Conservation (phyloP, 495 filamentous ascomycete genomes). For the Aspergillus ostianus region DNA sequence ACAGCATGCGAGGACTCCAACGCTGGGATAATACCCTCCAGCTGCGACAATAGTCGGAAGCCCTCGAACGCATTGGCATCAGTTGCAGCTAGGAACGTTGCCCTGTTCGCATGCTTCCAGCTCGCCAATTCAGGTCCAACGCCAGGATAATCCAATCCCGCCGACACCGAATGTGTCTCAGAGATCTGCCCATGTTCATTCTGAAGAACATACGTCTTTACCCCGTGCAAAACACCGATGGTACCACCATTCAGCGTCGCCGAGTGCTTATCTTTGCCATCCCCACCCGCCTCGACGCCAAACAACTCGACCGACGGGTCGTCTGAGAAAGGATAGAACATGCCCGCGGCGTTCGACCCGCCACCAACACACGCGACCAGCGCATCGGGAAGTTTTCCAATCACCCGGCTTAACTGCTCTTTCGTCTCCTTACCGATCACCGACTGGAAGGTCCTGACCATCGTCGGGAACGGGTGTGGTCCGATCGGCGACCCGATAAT, state of each 20-base stretch:
- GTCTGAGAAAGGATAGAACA: constrained; percentile 85
- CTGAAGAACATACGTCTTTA: constrained; percentile 84
- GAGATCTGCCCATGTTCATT: constrained; percentile 78
- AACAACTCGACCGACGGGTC: constrained; percentile 75
- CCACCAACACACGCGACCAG: constrained; percentile 91
- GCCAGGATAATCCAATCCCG: constrained; percentile 86
- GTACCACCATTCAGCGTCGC: constrained; percentile 75
- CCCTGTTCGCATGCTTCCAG: constrained; percentile 75
- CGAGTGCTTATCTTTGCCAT: constrained; percentile 72
- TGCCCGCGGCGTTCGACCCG: constrained; percentile 77
- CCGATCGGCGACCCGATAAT: constrained; percentile 96
- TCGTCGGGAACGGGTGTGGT: constrained; percentile 94
- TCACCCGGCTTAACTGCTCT: constrained; percentile 66
- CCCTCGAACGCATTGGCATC: constrained; percentile 81
- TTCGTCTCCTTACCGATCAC: constrained; percentile 90
- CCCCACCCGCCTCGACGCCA: constrained; percentile 85
- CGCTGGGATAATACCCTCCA: constrained; percentile 89
- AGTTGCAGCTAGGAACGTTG: constrained; percentile 80
- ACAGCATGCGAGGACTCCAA: constrained; percentile 84
- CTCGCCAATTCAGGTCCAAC: constrained; percentile 79
- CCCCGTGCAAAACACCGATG: constrained; percentile 87
- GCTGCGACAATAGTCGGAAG: constrained; percentile 69
- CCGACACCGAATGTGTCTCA: constrained; percentile 85
- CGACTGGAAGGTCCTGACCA: constrained; percentile 94
- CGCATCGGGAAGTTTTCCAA: constrained; percentile 65